Conservation (phyloP, 495 filamentous ascomycete genomes). For the Chaetomium tenue region DNA sequence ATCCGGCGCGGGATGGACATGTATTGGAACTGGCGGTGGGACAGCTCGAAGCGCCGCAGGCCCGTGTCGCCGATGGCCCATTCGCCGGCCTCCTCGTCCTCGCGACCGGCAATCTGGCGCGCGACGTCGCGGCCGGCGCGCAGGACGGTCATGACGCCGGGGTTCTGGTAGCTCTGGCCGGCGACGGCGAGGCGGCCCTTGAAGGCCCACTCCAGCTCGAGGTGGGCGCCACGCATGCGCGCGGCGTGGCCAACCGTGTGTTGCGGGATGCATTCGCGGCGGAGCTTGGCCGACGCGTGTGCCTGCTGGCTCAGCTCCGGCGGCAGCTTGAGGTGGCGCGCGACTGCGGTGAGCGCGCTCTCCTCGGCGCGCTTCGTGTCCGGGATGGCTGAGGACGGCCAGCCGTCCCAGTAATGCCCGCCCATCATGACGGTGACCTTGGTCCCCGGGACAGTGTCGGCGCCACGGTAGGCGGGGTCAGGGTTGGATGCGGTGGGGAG, state of each 20-base stretch:
- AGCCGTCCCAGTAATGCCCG: slow-evolving; percentile 83
- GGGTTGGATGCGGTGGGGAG: slow-evolving; percentile 31
- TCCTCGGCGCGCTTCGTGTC: slow-evolving; percentile 59
- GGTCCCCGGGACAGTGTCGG: slow-evolving; percentile 63
- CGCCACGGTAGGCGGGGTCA: slow-evolving; percentile 31
- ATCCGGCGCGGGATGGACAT: not conserved
- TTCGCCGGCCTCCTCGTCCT: not conserved
- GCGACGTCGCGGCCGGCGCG: slow-evolving; percentile 43
- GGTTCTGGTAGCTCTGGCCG: slow-evolving; percentile 66
- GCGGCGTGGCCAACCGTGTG: slow-evolving; percentile 73
- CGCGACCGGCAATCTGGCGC: slow-evolving; percentile 26
- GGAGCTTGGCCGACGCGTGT: slow-evolving; percentile 58
- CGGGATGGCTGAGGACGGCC: slow-evolving; percentile 51
- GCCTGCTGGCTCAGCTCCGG: slow-evolving; percentile 47
- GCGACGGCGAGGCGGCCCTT: slow-evolving; percentile 66
- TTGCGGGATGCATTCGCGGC: slow-evolving; percentile 83
- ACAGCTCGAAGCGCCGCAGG: slow-evolving; percentile 32
- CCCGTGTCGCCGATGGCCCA: slow-evolving; percentile 37
- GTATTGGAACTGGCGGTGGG: not conserved
- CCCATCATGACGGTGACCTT: slow-evolving; percentile 95
- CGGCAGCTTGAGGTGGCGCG: slow-evolving; percentile 69
- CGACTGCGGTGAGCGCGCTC: slow-evolving; percentile 66
- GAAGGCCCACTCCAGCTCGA: slow-evolving; percentile 57
- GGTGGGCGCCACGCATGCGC: slow-evolving; percentile 59
- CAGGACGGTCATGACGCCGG: slow-evolving; percentile 43